These are phyloP conservation scores for Magnolia changhungtana DNA, from an alignment of 164 flowering plant species.

Conservation along the genomic window DNA sequence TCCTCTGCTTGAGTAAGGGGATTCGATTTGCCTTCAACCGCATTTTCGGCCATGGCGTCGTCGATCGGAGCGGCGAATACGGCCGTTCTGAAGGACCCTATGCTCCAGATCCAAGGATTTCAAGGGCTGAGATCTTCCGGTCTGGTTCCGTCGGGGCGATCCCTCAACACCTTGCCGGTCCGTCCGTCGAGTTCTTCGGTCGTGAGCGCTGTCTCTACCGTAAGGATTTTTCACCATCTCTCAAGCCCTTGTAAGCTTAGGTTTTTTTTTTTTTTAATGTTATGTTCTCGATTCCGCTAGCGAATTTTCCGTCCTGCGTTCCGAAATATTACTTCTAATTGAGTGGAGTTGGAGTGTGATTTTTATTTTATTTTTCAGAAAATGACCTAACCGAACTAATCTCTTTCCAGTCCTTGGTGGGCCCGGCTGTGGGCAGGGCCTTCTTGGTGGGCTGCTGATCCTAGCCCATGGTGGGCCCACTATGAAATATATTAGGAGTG, in stretches of 20 bases:
- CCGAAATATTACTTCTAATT: too few species aligned
- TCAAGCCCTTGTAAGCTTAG: neutral
- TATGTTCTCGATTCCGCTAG: too few species aligned
- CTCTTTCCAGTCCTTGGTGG: too few species aligned
- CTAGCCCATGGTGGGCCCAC: too few species aligned
- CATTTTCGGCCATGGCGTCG: constrained; percentile 36
- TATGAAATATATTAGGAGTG: too few species aligned
- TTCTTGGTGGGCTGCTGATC: too few species aligned
- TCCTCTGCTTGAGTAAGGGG: neutral
- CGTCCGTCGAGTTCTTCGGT: constrained; percentile 28
- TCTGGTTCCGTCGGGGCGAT: constrained; percentile 25
- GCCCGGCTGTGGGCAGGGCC: too few species aligned
- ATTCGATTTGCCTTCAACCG: neutral
- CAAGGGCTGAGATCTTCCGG: constrained; percentile 45
- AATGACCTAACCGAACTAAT: too few species aligned
- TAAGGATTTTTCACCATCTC: constrained; percentile 12
- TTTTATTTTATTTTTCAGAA: too few species aligned
- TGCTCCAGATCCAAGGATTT: constrained; percentile 41
- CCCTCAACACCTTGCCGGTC: constrained; percentile 11
- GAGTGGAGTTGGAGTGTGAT: too few species aligned
- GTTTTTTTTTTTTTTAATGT: too few species aligned
- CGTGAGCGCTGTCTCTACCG: constrained; percentile 66
- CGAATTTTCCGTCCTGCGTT: too few species aligned
- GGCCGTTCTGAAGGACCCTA: constrained; percentile 37
- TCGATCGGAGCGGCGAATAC: constrained; percentile 54